phyloP scores from a whole-genome alignment of 2,329 filamentous ascomycete genomes.

The Colletotrichum liaoningense region DNA sequence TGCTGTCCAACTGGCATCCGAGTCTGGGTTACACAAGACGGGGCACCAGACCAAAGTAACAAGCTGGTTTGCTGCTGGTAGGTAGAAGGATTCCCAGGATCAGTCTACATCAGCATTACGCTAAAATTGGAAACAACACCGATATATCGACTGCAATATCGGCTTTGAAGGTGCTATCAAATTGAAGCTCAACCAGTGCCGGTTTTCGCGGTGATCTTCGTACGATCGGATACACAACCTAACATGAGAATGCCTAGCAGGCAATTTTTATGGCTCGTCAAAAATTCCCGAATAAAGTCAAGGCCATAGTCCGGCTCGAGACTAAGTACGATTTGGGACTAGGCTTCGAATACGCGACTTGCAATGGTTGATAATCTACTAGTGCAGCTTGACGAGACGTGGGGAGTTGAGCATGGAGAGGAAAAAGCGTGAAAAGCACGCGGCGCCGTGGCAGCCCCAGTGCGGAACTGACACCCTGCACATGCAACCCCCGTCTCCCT shows the following conservation, averaged over 20 bases:
- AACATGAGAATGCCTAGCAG: background rate
- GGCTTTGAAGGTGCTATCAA: background rate
- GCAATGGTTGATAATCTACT: background rate
- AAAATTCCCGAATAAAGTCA: conserved; percentile 38
- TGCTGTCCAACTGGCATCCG: background rate
- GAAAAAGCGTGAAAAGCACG: conserved; percentile 22
- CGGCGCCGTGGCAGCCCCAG: conserved; percentile 15
- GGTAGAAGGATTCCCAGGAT: background rate
- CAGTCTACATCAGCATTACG: background rate
- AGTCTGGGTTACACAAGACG: conserved; percentile 19
- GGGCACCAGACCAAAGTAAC: conserved; percentile 9
- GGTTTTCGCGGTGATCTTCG: conserved; percentile 1
- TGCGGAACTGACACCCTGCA: conserved; percentile 23
- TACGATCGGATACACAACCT: background rate
- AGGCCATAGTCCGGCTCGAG: conserved; percentile 44
- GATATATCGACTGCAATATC: conserved; percentile 5
- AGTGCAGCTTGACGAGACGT: background rate
- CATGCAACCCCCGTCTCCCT: conserved; percentile 26
- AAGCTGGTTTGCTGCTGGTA: conserved; percentile 12
- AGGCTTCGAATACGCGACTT: background rate
- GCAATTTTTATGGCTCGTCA: conserved; percentile 32
- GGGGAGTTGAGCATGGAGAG: conserved; percentile 19
- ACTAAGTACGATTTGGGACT: conserved; percentile 31
- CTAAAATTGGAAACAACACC: conserved; percentile 26
- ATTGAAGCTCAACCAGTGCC: conserved; percentile 1